These are phyloP conservation scores for Stentor roeselii DNA, from an alignment of 73 alveolate species.

Conservation along the genomic window DNA sequence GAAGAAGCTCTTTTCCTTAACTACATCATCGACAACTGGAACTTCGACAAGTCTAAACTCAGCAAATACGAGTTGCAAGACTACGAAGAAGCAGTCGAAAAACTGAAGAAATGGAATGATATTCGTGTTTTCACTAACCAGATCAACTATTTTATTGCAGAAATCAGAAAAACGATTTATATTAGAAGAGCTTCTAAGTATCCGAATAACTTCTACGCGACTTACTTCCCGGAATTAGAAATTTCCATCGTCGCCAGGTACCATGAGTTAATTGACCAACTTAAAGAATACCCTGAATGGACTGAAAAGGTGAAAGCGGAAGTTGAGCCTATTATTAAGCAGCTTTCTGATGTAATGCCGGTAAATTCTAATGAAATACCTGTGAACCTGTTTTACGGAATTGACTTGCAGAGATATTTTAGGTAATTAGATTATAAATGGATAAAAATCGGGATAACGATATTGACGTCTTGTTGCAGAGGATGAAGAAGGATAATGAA, in stretches of 20 bases:
- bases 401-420: neutral
- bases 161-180: neutral
- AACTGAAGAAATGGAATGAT: conserved; percentile 29
- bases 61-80: conserved; percentile 3
- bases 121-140: neutral
- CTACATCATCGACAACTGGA: conserved; percentile 28
- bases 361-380: neutral
- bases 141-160: neutral
- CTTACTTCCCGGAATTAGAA: conserved; percentile 8
- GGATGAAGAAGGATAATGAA: neutral
- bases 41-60: conserved; percentile 12
- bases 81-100: conserved; percentile 25
- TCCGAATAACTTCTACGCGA: neutral
- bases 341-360: neutral
- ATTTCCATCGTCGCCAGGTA: neutral
- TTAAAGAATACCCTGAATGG: conserved; percentile 28
- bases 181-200: neutral
- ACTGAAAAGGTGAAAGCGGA: neutral
- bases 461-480: neutral
- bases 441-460: neutral
- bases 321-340: conserved; percentile 4
- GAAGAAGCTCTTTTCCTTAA: conserved; percentile 28
- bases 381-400: neutral
- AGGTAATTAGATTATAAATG: neutral
- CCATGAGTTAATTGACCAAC: neutral